Evolutionary conservation across 2,329 filamentous ascomycete species (phyloP).

Genomic region (Xylariales sp.): DNA sequence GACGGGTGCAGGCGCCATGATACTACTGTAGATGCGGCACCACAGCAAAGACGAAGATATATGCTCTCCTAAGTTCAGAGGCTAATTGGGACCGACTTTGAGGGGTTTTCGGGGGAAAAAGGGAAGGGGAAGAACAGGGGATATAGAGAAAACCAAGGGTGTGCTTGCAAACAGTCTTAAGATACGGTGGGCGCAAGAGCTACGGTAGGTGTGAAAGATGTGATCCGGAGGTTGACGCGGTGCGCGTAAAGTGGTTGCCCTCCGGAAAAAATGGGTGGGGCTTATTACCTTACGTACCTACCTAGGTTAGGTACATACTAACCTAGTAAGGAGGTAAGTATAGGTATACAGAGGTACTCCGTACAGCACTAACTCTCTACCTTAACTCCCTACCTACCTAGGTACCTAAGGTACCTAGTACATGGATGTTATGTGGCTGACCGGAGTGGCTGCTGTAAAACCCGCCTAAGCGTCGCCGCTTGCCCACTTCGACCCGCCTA

Average conservation of each 20-base stretch:
- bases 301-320: too few relatives aligned
- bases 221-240: constrained; percentile 39
- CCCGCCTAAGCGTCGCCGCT: too few relatives aligned
- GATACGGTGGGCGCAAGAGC: background rate
- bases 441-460: too few relatives aligned
- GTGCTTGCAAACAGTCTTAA: constrained; percentile 8
- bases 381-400: too few relatives aligned
- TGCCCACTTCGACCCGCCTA: too few relatives aligned
- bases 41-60: background rate
- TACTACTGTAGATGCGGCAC: constrained; percentile 22
- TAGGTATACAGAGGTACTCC: too few relatives aligned
- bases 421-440: too few relatives aligned
- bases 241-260: constrained; percentile 47
- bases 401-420: too few relatives aligned
- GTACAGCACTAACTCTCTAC: too few relatives aligned
- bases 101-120: background rate
- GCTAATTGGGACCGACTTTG: background rate
- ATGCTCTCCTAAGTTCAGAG: background rate
- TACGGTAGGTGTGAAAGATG: background rate
- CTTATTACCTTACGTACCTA: too few relatives aligned
- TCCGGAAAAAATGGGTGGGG: background rate
- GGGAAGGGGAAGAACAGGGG: background rate
- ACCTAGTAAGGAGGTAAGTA: too few relatives aligned
- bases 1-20: constrained; percentile 62
- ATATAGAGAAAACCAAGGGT: background rate